Percentiles rank a stretch among this genome's conserved stretches.
Conservation (phyloP, 352 stramenopile genomes). For the Pythium coloratum region DNA sequence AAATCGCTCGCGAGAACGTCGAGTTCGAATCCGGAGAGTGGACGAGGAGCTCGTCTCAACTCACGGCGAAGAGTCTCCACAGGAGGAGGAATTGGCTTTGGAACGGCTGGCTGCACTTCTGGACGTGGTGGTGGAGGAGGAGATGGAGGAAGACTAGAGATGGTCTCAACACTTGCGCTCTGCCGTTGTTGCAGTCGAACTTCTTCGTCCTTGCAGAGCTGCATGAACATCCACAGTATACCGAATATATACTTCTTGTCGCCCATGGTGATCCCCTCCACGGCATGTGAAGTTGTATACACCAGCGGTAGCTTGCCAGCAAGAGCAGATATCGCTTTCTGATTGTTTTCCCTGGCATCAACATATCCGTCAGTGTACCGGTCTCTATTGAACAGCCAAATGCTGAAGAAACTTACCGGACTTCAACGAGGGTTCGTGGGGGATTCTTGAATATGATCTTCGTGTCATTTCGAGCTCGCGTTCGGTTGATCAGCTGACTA, state of each 20-base stretch:
- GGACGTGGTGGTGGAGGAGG: background rate
- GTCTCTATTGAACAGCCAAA: background rate
- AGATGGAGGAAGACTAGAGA: background rate
- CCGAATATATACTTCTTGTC: slow-evolving; percentile 48
- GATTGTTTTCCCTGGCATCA: slow-evolving; percentile 15
- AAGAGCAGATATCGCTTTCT: background rate
- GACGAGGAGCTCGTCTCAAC: background rate
- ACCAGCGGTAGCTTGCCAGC: slow-evolving; percentile 6
- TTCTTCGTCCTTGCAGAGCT: slow-evolving; percentile 20
- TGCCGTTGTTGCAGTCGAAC: background rate
- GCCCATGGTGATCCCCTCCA: slow-evolving; percentile 45
- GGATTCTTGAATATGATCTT: slow-evolving; percentile 3
- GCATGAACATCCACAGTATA: slow-evolving; percentile 57
- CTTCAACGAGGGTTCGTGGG: slow-evolving; percentile 20
- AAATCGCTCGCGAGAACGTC: slow-evolving; percentile 30
- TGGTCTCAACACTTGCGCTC: background rate
- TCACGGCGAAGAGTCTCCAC: background rate
- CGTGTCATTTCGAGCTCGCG: background rate
- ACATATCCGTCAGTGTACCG: background rate
- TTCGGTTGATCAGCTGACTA: slow-evolving; percentile 8
- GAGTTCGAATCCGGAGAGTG: slow-evolving; percentile 1
- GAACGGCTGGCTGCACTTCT: background rate
- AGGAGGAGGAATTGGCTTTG: background rate
- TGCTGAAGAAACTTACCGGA: slow-evolving; percentile 7
- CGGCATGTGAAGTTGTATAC: slow-evolving; percentile 24